phyloP scores from a whole-genome alignment of 768 basidiomycete species.

The Pisolithus tinctorius region DNA sequence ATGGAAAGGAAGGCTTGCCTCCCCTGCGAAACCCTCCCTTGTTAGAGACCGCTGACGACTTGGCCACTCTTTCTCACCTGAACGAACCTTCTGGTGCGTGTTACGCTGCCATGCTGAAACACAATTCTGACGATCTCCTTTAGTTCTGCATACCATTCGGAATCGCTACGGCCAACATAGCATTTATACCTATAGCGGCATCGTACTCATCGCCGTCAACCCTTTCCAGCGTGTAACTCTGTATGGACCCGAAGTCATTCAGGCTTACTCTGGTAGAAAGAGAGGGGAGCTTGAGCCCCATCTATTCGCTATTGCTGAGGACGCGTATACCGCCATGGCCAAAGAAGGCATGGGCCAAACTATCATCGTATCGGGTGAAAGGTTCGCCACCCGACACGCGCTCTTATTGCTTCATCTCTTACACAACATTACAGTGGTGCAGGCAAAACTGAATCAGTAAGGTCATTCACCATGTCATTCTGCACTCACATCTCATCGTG shows the following conservation, averaged over 20 bases:
- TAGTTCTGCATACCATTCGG: slow-evolving; percentile 94
- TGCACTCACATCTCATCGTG: slow-evolving; percentile 2
- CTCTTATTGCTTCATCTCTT: slow-evolving; percentile 6
- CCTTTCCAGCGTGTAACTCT: slow-evolving; percentile 97
- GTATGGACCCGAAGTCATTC: slow-evolving; percentile 95
- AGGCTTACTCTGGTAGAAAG: slow-evolving; percentile 87
- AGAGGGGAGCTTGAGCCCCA: slow-evolving; percentile 97
- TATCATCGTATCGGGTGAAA: slow-evolving; percentile 97
- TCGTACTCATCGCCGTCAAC: slow-evolving; percentile 97
- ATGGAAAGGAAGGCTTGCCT: slow-evolving; percentile 74
- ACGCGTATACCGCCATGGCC: slow-evolving; percentile 97
- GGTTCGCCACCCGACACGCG: slow-evolving; percentile 41
- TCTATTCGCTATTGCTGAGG: slow-evolving; percentile 97
- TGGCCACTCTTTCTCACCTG: slow-evolving; percentile 95
- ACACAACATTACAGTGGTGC: slow-evolving; percentile 66
- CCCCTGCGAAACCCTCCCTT: slow-evolving; percentile 95
- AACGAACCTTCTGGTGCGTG: slow-evolving; percentile 91
- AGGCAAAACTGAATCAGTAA: slow-evolving; percentile 95
- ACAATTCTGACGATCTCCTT: slow-evolving; percentile 1
- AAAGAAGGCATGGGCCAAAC: slow-evolving; percentile 93
- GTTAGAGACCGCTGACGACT: slow-evolving; percentile 94
- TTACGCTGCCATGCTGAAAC: neutral
- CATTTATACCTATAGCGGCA: slow-evolving; percentile 98
- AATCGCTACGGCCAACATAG: slow-evolving; percentile 96
- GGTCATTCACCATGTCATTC: slow-evolving; percentile 14